phyloP scores from a whole-genome alignment of 495 filamentous ascomycete genomes.

The Penicillium mononematosum region DNA sequence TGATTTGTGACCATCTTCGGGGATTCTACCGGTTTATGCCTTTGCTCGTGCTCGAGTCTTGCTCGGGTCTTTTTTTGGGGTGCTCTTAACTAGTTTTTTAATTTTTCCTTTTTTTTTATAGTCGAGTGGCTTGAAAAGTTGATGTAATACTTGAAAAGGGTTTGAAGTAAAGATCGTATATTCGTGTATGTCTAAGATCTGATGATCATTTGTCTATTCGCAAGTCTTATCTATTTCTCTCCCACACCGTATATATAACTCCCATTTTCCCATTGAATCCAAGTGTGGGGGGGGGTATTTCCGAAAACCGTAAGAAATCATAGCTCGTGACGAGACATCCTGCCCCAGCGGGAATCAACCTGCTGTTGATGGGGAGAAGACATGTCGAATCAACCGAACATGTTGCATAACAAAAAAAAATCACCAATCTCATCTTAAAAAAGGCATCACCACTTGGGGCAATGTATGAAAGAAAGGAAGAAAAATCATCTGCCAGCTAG shows the following conservation, averaged over 20 bases:
- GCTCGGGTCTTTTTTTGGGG: not conserved
- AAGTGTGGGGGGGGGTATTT: constrained; percentile 25
- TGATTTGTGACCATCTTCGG: not conserved
- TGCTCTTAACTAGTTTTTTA: too few species aligned
- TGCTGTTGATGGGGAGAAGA: constrained; percentile 11
- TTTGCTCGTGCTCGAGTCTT: not conserved
- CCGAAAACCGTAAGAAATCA: constrained; percentile 24
- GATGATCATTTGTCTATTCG: constrained; percentile 17
- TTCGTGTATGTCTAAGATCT: constrained; percentile 5
- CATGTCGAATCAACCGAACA: constrained; percentile 39
- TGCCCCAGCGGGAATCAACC: constrained; percentile 25
- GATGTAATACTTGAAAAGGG: too few species aligned
- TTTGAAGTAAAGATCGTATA: constrained; percentile 6
- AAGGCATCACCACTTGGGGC: constrained; percentile 21
- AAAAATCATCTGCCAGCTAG: constrained; percentile 19
- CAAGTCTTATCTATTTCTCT: constrained; percentile 17
- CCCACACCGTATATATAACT: constrained; percentile 16
- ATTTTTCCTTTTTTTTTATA: too few species aligned
- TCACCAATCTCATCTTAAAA: constrained; percentile 19
- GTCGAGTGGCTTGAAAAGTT: not conserved
- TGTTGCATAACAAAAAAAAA: constrained; percentile 18
- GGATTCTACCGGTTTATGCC: not conserved
- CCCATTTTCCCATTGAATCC: constrained; percentile 10
- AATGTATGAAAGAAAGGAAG: constrained; percentile 18
- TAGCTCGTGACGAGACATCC: constrained; percentile 31